Conservation (phyloP, 306 rosid species). For the Ammopiptanthus mongolicus region DNA sequence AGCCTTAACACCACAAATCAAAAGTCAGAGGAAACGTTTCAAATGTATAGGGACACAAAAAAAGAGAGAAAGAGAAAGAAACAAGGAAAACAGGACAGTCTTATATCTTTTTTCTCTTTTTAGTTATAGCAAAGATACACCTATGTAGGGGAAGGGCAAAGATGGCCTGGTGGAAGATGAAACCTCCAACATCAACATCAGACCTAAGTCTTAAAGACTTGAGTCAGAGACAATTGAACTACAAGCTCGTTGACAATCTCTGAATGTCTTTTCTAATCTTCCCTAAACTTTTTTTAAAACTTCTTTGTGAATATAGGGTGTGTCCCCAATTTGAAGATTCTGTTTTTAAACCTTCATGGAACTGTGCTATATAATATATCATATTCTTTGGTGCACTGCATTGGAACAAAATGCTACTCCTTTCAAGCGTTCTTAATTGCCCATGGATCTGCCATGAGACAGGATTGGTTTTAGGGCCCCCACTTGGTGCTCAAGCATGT, state of each 20-base stretch:
- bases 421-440: not conserved
- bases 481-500: not conserved
- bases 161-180: not conserved
- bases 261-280: not conserved
- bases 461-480: not conserved
- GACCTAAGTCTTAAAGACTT: not conserved
- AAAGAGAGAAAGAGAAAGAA: not conserved
- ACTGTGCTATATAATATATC: not conserved
- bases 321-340: not conserved
- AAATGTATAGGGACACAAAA: not conserved
- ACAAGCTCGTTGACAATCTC: not conserved
- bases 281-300: not conserved
- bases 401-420: not conserved
- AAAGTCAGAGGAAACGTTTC: slow-evolving; percentile 29
- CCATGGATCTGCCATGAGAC: not conserved
- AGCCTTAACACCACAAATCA: slow-evolving; percentile 51
- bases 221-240: not conserved
- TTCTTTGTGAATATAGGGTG: not conserved
- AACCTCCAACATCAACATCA: not conserved
- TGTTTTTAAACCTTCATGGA: not conserved
- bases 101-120: not conserved
- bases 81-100: not conserved
- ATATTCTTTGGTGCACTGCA: not conserved
- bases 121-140: not conserved
- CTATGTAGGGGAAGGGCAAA: not conserved